Conservation (phyloP, 2,329 filamentous ascomycete species). For the Trichoderma brevicompactum region DNA sequence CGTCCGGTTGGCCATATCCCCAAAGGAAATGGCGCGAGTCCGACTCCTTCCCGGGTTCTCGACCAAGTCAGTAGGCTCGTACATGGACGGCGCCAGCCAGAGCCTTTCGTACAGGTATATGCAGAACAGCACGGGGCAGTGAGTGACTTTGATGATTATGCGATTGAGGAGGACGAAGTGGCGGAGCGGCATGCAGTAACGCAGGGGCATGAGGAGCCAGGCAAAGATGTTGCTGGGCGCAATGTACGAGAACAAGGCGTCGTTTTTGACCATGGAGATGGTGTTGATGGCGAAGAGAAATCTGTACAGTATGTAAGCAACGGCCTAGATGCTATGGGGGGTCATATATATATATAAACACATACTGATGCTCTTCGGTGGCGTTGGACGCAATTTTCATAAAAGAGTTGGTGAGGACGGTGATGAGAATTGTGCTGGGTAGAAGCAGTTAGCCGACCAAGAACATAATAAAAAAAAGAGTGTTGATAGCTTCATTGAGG, state of each 20-base stretch:
- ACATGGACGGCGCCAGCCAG: slow-evolving; percentile 74
- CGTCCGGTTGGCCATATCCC: slow-evolving; percentile 58
- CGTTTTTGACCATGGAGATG: slow-evolving; percentile 98
- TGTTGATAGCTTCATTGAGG: neutral
- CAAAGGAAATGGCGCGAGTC: slow-evolving; percentile 58
- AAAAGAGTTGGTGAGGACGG: slow-evolving; percentile 94
- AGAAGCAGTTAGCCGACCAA: slow-evolving; percentile 7
- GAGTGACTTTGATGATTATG: slow-evolving; percentile 87
- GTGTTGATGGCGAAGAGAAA: slow-evolving; percentile 97
- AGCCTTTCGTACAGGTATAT: slow-evolving; percentile 88
- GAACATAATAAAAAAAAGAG: too few species aligned
- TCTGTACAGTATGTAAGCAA: slow-evolving; percentile 41
- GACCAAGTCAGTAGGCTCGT: slow-evolving; percentile 84
- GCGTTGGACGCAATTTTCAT: slow-evolving; percentile 94
- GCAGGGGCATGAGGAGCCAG: slow-evolving; percentile 83
- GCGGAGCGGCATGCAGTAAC: slow-evolving; percentile 78
- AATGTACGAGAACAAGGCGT: slow-evolving; percentile 91
- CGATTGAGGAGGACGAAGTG: slow-evolving; percentile 86
- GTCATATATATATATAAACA: neutral
- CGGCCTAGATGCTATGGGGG: too few species aligned
- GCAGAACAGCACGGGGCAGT: slow-evolving; percentile 82
- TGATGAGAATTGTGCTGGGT: slow-evolving; percentile 80
- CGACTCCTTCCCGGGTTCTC: slow-evolving; percentile 65
- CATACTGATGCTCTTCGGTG: slow-evolving; percentile 81
- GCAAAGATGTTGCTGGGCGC: slow-evolving; percentile 90